Percentiles rank a stretch among this genome's conserved stretches.
Evolutionary conservation across 345 rosid genomes (phyloP).

Genomic region (Eucalyptus guilfoylei): DNA sequence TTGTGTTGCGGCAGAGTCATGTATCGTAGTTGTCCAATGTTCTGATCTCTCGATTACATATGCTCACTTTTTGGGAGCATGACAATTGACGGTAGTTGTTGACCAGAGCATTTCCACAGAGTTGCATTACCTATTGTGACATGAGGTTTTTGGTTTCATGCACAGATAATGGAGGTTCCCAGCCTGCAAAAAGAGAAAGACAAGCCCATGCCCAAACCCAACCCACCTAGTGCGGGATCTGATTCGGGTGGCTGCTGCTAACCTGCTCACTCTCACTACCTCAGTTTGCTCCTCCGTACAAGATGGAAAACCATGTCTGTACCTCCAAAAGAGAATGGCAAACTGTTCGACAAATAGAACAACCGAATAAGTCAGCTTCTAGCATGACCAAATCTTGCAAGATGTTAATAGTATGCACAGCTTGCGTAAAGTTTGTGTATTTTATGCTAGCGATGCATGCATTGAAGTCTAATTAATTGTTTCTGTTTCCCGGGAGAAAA

Average conservation of each 20-base stretch:
- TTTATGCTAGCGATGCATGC: background rate
- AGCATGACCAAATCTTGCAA: background rate
- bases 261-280: background rate
- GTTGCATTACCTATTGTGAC: background rate
- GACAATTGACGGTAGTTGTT: background rate
- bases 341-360: background rate
- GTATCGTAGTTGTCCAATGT: background rate
- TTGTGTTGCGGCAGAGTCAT: background rate
- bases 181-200: slow-evolving; percentile 51
- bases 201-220: background rate
- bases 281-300: background rate
- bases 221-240: background rate
- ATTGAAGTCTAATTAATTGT: background rate
- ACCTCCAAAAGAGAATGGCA: background rate
- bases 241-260: background rate
- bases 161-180: slow-evolving; percentile 80
- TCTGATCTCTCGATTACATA: background rate
- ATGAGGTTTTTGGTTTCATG: background rate
- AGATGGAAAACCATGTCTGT: background rate
- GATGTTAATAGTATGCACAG: background rate
- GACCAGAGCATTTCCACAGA: background rate
- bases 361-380: background rate
- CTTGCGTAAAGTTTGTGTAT: background rate
- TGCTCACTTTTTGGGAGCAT: background rate
- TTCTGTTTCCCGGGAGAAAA: background rate